A percentile compares a stretch with the other conserved stretches of the same genome.
phyloP scores from a whole-genome alignment of 2,329 filamentous ascomycete species.

The Penicillium sp. region DNA sequence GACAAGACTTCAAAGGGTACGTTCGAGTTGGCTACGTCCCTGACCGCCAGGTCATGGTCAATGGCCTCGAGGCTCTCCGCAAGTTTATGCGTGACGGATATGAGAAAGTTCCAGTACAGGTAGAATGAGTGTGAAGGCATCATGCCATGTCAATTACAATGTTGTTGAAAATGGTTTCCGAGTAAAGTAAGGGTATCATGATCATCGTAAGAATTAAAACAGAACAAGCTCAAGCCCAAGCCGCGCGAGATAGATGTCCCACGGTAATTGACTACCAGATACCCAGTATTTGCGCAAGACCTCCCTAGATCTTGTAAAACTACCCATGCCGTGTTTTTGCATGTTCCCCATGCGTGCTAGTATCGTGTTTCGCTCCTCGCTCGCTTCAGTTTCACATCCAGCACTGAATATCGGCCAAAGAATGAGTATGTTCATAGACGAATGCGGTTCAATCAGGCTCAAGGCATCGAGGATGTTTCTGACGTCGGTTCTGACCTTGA shows the following conservation, averaged over 20 bases:
- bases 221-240: conserved; percentile 34
- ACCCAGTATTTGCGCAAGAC: conserved; percentile 33
- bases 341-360: conserved; percentile 37
- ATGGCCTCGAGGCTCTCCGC: conserved; percentile 63
- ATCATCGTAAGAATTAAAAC: conserved; percentile 25
- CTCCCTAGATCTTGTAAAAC: conserved; percentile 35
- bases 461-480: conserved; percentile 30
- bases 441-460: conserved; percentile 28
- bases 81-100: conserved; percentile 61
- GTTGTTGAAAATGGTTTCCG: not conserved
- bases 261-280: conserved; percentile 25
- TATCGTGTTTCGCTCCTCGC: conserved; percentile 27
- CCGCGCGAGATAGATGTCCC: conserved; percentile 32
- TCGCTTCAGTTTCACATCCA: conserved; percentile 36
- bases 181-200: not conserved
- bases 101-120: conserved; percentile 50
- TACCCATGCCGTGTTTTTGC: conserved; percentile 38
- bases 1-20: conserved; percentile 70
- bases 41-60: conserved; percentile 68
- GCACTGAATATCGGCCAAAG: conserved; percentile 43
- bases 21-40: conserved; percentile 78
- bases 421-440: conserved; percentile 37
- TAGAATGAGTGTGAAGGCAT: not conserved
- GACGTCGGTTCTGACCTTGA: conserved; percentile 30
- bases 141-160: not conserved